Percentiles rank a stretch among this genome's conserved stretches.
These are phyloP conservation scores for Colletotrichum caudatum DNA, from an alignment of 2,329 filamentous ascomycete genomes.

Conservation along the genomic window DNA sequence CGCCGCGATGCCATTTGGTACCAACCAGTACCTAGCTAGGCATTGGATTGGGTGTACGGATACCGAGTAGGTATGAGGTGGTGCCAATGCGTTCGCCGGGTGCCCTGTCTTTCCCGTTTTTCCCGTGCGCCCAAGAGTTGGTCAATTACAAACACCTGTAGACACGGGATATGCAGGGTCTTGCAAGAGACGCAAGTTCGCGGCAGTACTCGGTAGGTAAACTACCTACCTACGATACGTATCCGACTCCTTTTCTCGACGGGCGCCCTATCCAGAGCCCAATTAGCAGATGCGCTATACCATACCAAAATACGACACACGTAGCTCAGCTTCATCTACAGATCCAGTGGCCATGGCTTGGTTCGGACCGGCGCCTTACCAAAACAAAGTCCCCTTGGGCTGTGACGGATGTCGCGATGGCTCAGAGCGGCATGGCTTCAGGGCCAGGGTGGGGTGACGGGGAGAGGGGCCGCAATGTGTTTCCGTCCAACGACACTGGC, in stretches of 20 bases:
- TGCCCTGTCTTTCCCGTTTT: slow-evolving; percentile 1
- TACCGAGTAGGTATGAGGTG: not conserved
- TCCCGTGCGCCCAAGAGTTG: not conserved
- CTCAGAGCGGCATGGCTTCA: slow-evolving; percentile 23
- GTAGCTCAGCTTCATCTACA: slow-evolving; percentile 33
- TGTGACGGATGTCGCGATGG: slow-evolving; percentile 23
- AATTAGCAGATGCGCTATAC: slow-evolving; percentile 16
- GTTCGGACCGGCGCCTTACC: slow-evolving; percentile 31
- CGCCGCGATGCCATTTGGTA: not conserved
- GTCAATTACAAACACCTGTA: slow-evolving; percentile 22
- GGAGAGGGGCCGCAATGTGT: slow-evolving; percentile 1
- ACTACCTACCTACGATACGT: not conserved
- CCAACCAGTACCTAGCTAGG: not conserved
- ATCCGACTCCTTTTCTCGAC: slow-evolving; percentile 1
- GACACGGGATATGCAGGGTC: slow-evolving; percentile 40
- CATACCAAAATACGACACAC: slow-evolving; percentile 17
- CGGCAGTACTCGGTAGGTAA: not conserved
- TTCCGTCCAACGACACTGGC: slow-evolving; percentile 14
- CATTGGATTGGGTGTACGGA: no score
- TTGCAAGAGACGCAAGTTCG: not conserved
- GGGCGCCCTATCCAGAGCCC: not conserved
- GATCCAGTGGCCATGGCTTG: slow-evolving; percentile 24
- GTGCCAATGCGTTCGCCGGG: not conserved
- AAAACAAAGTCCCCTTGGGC: slow-evolving; percentile 17
- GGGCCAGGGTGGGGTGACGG: slow-evolving; percentile 9